Evolutionary conservation across 1,284 basidiomycete genomes (phyloP).

Genomic region (Agroathelia rolfsii): DNA sequence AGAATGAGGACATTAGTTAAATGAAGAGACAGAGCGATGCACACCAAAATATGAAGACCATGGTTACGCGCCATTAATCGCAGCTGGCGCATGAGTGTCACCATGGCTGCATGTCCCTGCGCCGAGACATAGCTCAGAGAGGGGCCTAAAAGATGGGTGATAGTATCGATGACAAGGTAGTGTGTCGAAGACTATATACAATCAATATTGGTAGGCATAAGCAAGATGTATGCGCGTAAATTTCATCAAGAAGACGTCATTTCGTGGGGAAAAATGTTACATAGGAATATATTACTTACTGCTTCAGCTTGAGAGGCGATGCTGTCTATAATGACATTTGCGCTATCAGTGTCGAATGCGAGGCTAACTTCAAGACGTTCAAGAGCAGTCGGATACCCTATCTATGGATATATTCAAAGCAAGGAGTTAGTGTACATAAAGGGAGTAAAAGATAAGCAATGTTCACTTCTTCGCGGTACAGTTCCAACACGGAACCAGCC

Average conservation of each 20-base stretch:
- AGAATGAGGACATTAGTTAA: slow-evolving; percentile 20
- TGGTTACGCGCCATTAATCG: slow-evolving; percentile 37
- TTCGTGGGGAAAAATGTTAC: no score
- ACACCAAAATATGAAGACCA: slow-evolving; percentile 40
- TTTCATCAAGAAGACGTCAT: no score
- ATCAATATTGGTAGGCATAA: no score
- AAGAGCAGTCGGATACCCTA: slow-evolving; percentile 24
- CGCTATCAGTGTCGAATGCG: slow-evolving; percentile 47
- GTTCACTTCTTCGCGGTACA: slow-evolving; percentile 26
- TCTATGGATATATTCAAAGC: slow-evolving; percentile 8
- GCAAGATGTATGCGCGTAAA: no score
- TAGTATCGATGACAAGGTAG: slow-evolving; percentile 53
- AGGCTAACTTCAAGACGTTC: slow-evolving; percentile 42
- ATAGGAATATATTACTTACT: no score
- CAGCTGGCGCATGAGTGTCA: slow-evolving; percentile 56
- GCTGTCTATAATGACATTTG: slow-evolving; percentile 77
- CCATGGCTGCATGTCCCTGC: slow-evolving; percentile 71
- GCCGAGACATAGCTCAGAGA: slow-evolving; percentile 55
- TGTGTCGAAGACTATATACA: no score
- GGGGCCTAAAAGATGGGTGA: slow-evolving; percentile 59
- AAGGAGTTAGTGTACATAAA: slow-evolving; percentile 3
- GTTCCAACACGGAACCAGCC: slow-evolving; percentile 28
- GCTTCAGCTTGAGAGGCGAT: no score
- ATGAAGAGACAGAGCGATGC: slow-evolving; percentile 14
- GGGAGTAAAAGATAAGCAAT: slow-evolving; percentile 1